Evolutionary conservation across 2,329 filamentous ascomycete genomes (phyloP).

Genomic region (Stachybotrys elegans): DNA sequence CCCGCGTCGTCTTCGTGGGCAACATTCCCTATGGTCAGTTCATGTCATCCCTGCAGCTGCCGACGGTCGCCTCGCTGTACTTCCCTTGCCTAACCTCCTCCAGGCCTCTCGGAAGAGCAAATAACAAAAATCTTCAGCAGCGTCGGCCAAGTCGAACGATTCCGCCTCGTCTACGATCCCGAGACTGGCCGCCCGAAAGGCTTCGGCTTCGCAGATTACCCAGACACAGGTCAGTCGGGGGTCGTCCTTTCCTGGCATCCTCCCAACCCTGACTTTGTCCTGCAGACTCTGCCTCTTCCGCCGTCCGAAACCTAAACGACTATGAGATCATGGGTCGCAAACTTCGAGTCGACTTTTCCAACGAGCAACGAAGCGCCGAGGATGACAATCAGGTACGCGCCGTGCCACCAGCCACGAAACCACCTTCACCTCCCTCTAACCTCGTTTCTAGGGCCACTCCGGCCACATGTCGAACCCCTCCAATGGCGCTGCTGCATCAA

Average conservation of each 20-base stretch:
- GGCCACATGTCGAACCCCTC: conserved; percentile 20
- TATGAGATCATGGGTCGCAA: conserved; percentile 93
- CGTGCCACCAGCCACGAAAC: too few species aligned
- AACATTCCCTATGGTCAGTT: conserved; percentile 74
- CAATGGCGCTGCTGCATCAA: conserved; percentile 25
- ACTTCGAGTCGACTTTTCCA: conserved; percentile 91
- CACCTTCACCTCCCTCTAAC: too few species aligned
- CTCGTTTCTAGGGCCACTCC: conserved; percentile 11
- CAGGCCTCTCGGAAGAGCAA: conserved; percentile 92
- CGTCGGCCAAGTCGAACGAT: conserved; percentile 85
- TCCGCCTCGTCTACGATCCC: conserved; percentile 90
- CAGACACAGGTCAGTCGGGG: conserved; percentile 65
- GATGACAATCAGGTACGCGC: conserved; percentile 35
- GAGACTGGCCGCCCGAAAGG: conserved; percentile 94
- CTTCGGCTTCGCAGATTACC: conserved; percentile 94
- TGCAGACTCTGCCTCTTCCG: conserved; percentile 75
- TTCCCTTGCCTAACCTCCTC: conserved; percentile 14
- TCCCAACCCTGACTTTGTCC: conserved; percentile 10
- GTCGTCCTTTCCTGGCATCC: not conserved
- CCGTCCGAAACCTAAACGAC: conserved; percentile 92
- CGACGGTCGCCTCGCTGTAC: not conserved
- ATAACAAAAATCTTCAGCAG: conserved; percentile 91
- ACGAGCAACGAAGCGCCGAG: conserved; percentile 75
- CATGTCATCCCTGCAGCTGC: not conserved
- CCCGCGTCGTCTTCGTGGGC: conserved; percentile 77